A percentile compares a stretch with the other conserved stretches of the same genome.
phyloP scores from a whole-genome alignment of 352 stramenopile species.

The Globisporangium irregulare region DNA sequence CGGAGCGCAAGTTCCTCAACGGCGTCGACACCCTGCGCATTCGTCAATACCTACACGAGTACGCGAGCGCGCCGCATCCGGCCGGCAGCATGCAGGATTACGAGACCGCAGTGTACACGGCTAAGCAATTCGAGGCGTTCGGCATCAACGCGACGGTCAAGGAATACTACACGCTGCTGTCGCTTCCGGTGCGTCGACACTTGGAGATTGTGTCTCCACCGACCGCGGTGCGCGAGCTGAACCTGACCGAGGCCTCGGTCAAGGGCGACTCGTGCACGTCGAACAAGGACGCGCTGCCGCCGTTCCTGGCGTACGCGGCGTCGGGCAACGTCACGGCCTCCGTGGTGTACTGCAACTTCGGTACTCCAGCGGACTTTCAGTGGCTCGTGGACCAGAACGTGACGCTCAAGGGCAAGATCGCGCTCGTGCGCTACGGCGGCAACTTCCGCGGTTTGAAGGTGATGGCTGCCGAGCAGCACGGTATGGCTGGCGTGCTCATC shows the following conservation, averaged over 20 bases:
- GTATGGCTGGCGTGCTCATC: constrained; percentile 79
- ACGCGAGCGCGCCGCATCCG: constrained; percentile 44
- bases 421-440: constrained; percentile 82
- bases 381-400: constrained; percentile 68
- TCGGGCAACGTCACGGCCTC: constrained; percentile 65
- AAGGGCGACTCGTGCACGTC: constrained; percentile 64
- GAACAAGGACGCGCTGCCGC: constrained; percentile 49
- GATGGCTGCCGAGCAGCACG: constrained; percentile 74
- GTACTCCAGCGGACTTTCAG: constrained; percentile 73
- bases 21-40: constrained; percentile 29
- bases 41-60: constrained; percentile 42
- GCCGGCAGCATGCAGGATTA: constrained; percentile 53
- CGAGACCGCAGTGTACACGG: constrained; percentile 57
- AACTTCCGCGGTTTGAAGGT: constrained; percentile 80
- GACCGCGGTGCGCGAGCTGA: constrained; percentile 24
- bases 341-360: constrained; percentile 89
- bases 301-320: constrained; percentile 82
- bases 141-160: constrained; percentile 65
- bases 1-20: constrained; percentile 23
- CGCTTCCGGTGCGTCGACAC: constrained; percentile 43
- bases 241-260: constrained; percentile 65
- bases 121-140: constrained; percentile 47
- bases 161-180: constrained; percentile 72
- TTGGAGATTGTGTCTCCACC: constrained; percentile 45
- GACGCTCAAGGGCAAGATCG: constrained; percentile 75